phyloP scores from a whole-genome alignment of 305 asterid species.

The Fraxinus sp. region DNA sequence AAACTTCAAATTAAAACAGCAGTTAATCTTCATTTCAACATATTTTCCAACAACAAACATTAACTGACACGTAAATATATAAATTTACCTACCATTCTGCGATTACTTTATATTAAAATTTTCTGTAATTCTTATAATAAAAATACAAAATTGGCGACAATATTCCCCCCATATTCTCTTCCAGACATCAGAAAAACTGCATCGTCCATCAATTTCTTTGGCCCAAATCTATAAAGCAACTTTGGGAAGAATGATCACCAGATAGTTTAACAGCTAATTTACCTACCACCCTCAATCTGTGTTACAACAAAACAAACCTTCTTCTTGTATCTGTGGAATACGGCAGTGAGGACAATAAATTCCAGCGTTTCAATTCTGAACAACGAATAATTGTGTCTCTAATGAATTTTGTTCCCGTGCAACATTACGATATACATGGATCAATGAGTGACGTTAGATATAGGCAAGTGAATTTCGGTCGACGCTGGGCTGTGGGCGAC shows the following conservation, averaged over 20 bases:
- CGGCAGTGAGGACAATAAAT: constrained; percentile 19
- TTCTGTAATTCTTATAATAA: constrained; percentile 19
- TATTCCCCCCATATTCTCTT: constrained; percentile 16
- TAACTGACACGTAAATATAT: neutral
- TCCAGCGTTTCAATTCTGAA: neutral
- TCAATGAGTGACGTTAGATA: constrained; percentile 36
- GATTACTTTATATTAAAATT: neutral
- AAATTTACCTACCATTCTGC: neutral
- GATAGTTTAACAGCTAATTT: neutral
- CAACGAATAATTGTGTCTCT: neutral
- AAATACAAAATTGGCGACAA: constrained; percentile 25
- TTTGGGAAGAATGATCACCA: neutral
- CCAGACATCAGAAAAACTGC: constrained; percentile 30
- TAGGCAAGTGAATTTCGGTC: constrained; percentile 92
- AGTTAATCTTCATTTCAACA: neutral
- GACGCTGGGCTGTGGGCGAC: constrained; percentile 97
- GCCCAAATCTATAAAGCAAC: constrained; percentile 16
- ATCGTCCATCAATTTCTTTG: constrained; percentile 15
- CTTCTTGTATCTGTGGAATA: constrained; percentile 15
- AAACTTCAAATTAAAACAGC: neutral
- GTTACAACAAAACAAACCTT: constrained; percentile 23
- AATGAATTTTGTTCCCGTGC: neutral
- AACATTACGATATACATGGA: constrained; percentile 9
- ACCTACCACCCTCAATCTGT: constrained; percentile 25
- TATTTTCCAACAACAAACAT: neutral